These are phyloP conservation scores for Neoarthrinium moseri DNA, from an alignment of 2,329 filamentous ascomycete species.

Conservation along the genomic window DNA sequence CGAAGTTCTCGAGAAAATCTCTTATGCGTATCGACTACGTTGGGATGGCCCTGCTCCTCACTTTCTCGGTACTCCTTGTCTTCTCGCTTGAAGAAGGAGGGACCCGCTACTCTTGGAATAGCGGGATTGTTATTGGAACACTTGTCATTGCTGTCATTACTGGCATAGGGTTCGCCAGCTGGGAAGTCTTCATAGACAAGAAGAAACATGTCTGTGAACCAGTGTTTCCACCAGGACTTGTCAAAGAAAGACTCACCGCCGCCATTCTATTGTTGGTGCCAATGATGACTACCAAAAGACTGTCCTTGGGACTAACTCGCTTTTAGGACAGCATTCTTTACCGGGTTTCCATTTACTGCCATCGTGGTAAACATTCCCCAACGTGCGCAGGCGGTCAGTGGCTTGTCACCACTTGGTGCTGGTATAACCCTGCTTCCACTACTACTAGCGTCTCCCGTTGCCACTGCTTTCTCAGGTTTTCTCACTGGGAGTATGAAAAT, in stretches of 20 bases:
- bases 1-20: constrained; percentile 20
- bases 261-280: constrained; percentile 30
- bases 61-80: constrained; percentile 41
- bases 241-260: constrained; percentile 29
- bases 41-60: constrained; percentile 34
- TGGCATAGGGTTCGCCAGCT: constrained; percentile 27
- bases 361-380: constrained; percentile 35
- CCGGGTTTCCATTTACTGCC: constrained; percentile 32
- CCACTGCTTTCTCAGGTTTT: constrained; percentile 27
- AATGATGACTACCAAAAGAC: neutral
- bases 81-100: constrained; percentile 45
- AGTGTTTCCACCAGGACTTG: constrained; percentile 32
- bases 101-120: constrained; percentile 40
- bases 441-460: constrained; percentile 29
- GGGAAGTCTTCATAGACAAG: constrained; percentile 24
- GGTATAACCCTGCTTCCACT: constrained; percentile 32
- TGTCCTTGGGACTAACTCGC: neutral
- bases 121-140: constrained; percentile 33
- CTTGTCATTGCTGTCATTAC: constrained; percentile 18
- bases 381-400: constrained; percentile 32
- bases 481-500: constrained; percentile 24
- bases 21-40: constrained; percentile 28
- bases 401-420: constrained; percentile 25
- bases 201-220: constrained; percentile 23
- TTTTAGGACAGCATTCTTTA: constrained; percentile 26